Conservation (phyloP, 2,329 filamentous ascomycete species). For the Monascus ruber region DNA sequence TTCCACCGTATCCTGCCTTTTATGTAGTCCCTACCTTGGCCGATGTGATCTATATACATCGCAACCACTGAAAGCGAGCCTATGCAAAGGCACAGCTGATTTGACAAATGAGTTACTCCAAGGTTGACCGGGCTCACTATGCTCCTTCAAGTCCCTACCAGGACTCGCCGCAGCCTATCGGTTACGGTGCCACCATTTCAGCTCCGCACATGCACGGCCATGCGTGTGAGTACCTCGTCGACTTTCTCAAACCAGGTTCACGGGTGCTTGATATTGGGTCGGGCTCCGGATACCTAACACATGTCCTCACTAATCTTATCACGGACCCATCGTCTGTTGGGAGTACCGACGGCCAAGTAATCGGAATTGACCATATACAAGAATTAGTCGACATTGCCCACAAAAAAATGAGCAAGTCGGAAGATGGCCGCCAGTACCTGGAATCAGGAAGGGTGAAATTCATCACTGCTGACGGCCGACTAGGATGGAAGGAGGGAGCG, state of each 20-base stretch:
- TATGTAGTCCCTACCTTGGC: no score
- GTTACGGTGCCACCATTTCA: slow-evolving; percentile 57
- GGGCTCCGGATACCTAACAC: slow-evolving; percentile 74
- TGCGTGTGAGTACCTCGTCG: slow-evolving; percentile 52
- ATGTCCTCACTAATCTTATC: slow-evolving; percentile 71
- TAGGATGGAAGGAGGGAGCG: slow-evolving; percentile 49
- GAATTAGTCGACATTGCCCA: slow-evolving; percentile 52
- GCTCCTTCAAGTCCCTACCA: slow-evolving; percentile 60
- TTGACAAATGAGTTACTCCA: slow-evolving; percentile 22
- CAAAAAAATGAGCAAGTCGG: slow-evolving; percentile 54
- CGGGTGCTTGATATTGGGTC: slow-evolving; percentile 63
- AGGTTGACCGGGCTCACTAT: slow-evolving; percentile 81
- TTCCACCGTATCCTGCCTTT: neutral
- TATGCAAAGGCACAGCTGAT: neutral
- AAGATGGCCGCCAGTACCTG: slow-evolving; percentile 49
- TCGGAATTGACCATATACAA: slow-evolving; percentile 65
- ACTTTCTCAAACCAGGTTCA: slow-evolving; percentile 41
- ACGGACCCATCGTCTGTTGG: slow-evolving; percentile 13
- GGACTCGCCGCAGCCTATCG: slow-evolving; percentile 59
- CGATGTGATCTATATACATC: no score
- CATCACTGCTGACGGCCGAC: slow-evolving; percentile 61
- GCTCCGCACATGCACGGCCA: slow-evolving; percentile 63
- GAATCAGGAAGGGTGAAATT: slow-evolving; percentile 57
- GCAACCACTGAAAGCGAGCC: no score
- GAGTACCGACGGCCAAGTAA: slow-evolving; percentile 39